Base-by-base conservation (phyloP, 352 stramenopile species). In the Pythium phragmiticola region DNA sequence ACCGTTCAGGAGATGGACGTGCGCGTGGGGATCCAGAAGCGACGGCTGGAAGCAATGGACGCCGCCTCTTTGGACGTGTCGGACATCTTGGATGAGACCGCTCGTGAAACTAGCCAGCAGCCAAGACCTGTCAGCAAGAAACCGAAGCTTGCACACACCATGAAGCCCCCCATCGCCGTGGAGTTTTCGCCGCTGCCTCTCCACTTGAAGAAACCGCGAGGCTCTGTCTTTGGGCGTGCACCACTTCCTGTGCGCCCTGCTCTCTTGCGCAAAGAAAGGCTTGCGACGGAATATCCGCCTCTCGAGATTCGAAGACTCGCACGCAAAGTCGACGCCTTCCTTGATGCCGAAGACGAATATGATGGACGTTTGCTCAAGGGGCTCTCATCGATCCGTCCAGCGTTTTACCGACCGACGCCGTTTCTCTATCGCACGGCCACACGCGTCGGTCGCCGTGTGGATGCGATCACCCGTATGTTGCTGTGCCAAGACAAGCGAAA, bases 401-500 rank as follows among this genome's bases (percentile, higher is more conserved):
- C 81, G 11, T 86, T 83, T 23, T 85, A 80, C 58, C 68, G 72
- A 36, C 72, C 77, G 4, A 81, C 65, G 1, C 72, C 82, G 11
- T 80, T 88, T 57, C 49, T 87, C 12, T 81, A 72, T 53, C 69
- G 79, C 47, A 75, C 74, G 4, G 34, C 34, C 26, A 60, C n/a
- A 36, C 72, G 47, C 72, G 66, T 71, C 61, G 54, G 69, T 12
- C 69, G 67, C 42, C 57, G 69, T 23, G 51, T 88, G 8, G 72
- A 84, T 45, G 66, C 60, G 13, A 57, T 87, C 13, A 88, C 72
- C 41, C 77, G 72, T 9, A 57, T 86, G 39, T 41, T 90, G 41
- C 62, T 88, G 12, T 82, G 69, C 50, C 78, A 90, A 57, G 76
- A 88, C 70, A 90, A 90, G 48, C 78, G 77, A 62, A 84, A 68